Percentiles rank a stretch among this genome's conserved stretches.
phyloP scores from a whole-genome alignment of 306 rosid species.

The Cyamopsis tetragonoloba region DNA sequence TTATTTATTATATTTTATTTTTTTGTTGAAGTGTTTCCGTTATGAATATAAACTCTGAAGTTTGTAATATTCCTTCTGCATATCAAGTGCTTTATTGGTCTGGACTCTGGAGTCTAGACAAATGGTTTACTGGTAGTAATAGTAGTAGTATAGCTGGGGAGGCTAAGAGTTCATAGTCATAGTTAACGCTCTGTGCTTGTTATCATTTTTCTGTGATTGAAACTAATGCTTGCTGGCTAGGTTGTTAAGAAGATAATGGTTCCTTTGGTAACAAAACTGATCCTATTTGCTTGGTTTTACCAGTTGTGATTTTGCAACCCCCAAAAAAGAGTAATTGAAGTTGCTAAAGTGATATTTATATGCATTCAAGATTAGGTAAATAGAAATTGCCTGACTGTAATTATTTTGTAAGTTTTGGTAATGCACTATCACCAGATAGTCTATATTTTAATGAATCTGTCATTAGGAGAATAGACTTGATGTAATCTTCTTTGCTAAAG shows the following conservation, averaged over 20 bases:
- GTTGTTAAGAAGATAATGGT: background rate
- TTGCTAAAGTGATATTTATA: background rate
- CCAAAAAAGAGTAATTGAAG: background rate
- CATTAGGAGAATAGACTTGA: constrained; percentile 1
- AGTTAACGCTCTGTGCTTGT: constrained; percentile 1
- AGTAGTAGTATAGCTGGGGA: background rate
- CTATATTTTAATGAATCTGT: background rate
- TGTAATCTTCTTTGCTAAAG: background rate
- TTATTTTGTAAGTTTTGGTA: background rate
- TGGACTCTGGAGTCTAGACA: background rate
- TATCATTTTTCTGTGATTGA: background rate
- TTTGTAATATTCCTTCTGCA: constrained; percentile 19
- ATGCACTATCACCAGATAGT: background rate
- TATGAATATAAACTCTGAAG: background rate
- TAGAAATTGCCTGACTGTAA: background rate
- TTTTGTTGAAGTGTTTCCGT: background rate
- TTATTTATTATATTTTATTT: background rate
- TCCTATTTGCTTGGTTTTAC: background rate
- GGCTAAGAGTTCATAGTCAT: background rate
- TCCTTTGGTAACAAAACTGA: background rate
- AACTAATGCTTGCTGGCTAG: background rate
- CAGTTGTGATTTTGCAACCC: background rate
- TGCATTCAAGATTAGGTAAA: background rate
- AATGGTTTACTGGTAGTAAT: constrained; percentile 1
- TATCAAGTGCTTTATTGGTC: constrained; percentile 18